Conservation (phyloP, 352 stramenopile genomes). For the Phytopythium sindhum region DNA sequence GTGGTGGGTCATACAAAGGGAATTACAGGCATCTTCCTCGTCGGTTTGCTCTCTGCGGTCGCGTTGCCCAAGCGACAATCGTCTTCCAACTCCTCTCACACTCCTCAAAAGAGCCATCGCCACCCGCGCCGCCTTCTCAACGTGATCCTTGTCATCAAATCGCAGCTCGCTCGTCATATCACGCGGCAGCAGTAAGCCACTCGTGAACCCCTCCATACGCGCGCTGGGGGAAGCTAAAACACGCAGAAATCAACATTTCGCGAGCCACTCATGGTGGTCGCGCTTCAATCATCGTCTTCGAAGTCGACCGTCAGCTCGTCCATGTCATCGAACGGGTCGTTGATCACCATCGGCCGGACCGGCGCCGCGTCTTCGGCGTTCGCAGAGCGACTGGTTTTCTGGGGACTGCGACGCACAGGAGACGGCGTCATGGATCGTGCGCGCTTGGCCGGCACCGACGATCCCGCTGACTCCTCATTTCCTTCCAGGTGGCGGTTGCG, state of each 20-base stretch:
- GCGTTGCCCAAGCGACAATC: not conserved
- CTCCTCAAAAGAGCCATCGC: not conserved
- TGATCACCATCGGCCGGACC: constrained; percentile 20
- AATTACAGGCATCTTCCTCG: constrained; percentile 10
- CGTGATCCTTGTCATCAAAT: not conserved
- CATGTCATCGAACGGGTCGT: constrained; percentile 57
- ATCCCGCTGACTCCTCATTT: not conserved
- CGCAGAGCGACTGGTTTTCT: constrained; percentile 8
- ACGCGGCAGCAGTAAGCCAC: not conserved
- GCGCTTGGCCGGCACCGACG: constrained; percentile 11
- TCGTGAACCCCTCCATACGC: not conserved
- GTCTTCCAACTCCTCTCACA: not conserved
- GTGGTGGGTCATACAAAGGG: constrained; percentile 4
- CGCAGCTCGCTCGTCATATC: not conserved
- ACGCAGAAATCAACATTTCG: constrained; percentile 1
- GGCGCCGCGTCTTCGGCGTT: constrained; percentile 19
- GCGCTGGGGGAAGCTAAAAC: constrained; percentile 3
- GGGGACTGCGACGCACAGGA: constrained; percentile 25
- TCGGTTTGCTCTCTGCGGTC: constrained; percentile 1
- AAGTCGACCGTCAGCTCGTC: constrained; percentile 83
- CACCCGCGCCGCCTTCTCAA: not conserved
- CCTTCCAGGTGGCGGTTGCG: constrained; percentile 19
- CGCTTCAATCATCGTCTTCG: constrained; percentile 58
- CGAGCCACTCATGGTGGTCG: not conserved
- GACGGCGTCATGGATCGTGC: constrained; percentile 36